Evolutionary conservation across 1,284 basidiomycete species (phyloP).

Genomic region (Neolentinus lepideus): DNA sequence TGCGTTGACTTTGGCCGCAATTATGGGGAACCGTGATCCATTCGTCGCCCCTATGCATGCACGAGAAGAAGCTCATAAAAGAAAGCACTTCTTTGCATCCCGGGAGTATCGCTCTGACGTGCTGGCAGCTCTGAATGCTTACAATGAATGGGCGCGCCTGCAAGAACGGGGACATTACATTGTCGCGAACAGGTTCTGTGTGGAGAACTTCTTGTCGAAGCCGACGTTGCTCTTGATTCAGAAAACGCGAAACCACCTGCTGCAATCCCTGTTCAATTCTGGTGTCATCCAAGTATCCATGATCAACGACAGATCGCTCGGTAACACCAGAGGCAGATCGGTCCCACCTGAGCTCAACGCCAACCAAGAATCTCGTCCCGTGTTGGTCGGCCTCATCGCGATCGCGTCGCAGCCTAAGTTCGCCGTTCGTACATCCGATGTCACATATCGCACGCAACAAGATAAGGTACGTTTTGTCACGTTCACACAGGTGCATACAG

Average conservation of each 20-base stretch:
- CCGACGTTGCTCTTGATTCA: constrained; percentile 79
- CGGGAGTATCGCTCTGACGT: constrained; percentile 82
- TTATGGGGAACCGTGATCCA: constrained; percentile 86
- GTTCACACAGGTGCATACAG: too few relatives aligned
- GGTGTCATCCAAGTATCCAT: constrained; percentile 79
- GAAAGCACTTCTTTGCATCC: constrained; percentile 81
- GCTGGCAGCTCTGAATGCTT: constrained; percentile 77
- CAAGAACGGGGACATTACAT: constrained; percentile 58
- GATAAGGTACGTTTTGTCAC: constrained; percentile 65
- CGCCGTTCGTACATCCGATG: constrained; percentile 75
- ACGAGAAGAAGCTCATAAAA: constrained; percentile 54
- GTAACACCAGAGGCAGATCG: constrained; percentile 19
- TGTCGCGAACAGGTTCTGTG: constrained; percentile 72
- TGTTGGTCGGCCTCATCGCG: constrained; percentile 84
- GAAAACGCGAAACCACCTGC: constrained; percentile 78
- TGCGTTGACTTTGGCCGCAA: constrained; percentile 85
- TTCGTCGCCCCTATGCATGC: constrained; percentile 80
- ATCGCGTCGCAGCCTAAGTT: constrained; percentile 92
- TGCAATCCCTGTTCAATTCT: constrained; percentile 73
- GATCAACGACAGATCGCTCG: constrained; percentile 37
- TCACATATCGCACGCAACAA: constrained; percentile 69
- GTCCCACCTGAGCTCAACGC: constrained; percentile 69
- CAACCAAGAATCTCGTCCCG: constrained; percentile 71
- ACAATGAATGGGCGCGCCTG: constrained; percentile 75
- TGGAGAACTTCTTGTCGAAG: constrained; percentile 86